Evolutionary conservation across 2,329 filamentous ascomycete species (phyloP).

Genomic region (Epichloe brachyelytri): DNA sequence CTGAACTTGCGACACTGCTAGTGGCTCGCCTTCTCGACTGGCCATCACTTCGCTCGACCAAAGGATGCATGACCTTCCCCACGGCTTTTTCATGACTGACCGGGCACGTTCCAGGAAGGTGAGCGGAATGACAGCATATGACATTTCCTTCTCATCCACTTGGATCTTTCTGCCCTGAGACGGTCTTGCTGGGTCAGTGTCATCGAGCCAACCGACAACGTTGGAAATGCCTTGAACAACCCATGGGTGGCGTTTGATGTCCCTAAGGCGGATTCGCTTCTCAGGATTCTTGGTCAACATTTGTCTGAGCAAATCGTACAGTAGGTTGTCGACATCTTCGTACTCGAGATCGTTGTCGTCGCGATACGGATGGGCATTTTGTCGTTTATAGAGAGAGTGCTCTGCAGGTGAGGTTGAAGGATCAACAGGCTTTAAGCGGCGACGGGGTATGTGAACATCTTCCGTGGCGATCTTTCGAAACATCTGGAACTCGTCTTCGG

Average conservation of each 20-base stretch:
- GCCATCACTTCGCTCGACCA: constrained; percentile 44
- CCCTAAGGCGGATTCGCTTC: constrained; percentile 74
- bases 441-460: constrained; percentile 77
- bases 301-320: constrained; percentile 64
- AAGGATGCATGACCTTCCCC: constrained; percentile 49
- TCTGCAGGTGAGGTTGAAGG: constrained; percentile 43
- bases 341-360: constrained; percentile 69
- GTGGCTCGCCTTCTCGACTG: constrained; percentile 40
- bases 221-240: constrained; percentile 68
- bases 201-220: constrained; percentile 73
- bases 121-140: constrained; percentile 77
- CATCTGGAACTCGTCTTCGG: constrained; percentile 82
- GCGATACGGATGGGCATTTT: constrained; percentile 55
- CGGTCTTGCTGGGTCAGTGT: constrained; percentile 72
- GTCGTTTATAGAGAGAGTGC: constrained; percentile 41
- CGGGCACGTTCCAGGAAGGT: constrained; percentile 75
- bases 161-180: constrained; percentile 77
- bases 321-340: constrained; percentile 68
- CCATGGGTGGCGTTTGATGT: constrained; percentile 93
- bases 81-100: constrained; percentile 59
- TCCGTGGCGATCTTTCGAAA: constrained; percentile 86
- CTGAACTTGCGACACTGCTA: constrained; percentile 53
- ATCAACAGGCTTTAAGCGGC: constrained; percentile 65
- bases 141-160: constrained; percentile 82
- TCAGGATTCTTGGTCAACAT: constrained; percentile 83